Percentiles rank a stretch among this genome's conserved stretches.
Conservation (phyloP, 306 rosid genomes). For the Vicia sativa region DNA sequence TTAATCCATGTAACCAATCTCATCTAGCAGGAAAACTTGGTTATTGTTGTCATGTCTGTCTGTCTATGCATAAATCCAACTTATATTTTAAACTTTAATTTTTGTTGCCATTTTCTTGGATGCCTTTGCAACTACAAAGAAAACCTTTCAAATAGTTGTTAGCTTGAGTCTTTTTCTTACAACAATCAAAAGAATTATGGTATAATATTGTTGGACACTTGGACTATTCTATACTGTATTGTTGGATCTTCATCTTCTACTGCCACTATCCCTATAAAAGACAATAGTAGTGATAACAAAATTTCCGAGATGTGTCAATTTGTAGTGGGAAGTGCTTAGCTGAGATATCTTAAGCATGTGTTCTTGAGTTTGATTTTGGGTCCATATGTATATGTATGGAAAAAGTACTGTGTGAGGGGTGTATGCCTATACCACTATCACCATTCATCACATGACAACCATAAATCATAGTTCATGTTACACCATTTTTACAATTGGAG, state of each 20-base stretch:
- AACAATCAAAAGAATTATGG: constrained; percentile 1
- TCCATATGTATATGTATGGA: neutral
- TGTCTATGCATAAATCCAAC: neutral
- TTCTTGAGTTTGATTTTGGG: neutral
- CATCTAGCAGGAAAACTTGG: neutral
- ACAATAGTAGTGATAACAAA: neutral
- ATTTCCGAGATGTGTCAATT: neutral
- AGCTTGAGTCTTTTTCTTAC: neutral
- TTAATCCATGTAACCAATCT: neutral
- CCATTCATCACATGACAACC: constrained; percentile 3
- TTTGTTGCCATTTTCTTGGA: neutral
- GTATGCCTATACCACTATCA: neutral
- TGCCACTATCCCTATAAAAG: neutral
- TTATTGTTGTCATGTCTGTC: constrained; percentile 2
- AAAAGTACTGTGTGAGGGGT: neutral
- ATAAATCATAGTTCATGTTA: constrained; percentile 3
- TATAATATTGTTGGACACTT: neutral
- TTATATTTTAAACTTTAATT: neutral
- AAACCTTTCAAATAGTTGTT: neutral
- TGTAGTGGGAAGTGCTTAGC: neutral
- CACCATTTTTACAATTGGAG: neutral
- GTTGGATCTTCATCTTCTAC: neutral
- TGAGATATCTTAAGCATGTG: neutral
- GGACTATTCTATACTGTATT: neutral
- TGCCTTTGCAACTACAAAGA: neutral